Evolutionary conservation across 2,329 filamentous ascomycete species (phyloP), one percentile per base, ranked within the genome.

Genomic region (Huntiella abstrusa): DNA sequence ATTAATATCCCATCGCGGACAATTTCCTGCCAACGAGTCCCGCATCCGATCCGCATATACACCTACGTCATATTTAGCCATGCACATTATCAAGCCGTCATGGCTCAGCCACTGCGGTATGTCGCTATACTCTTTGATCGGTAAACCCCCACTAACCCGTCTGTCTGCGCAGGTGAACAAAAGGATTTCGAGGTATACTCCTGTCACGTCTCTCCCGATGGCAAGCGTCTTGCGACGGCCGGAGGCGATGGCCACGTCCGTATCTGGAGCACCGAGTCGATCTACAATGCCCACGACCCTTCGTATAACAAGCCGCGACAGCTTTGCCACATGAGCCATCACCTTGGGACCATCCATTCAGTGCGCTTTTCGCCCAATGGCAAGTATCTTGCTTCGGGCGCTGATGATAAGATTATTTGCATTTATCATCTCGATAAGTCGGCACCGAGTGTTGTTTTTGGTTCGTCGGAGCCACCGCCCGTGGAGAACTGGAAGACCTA

Each of bases 121-220:
- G 49, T 43, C 12, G 39, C n/a, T 15, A 13, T 28, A n/a, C 34
- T 34, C 15, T 40, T n/a, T 15, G 16, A 8, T 6, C 38, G 16
- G 3, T 17, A 12, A 28, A 17, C 6, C 17, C 17, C 16, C 16
- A 3, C 41, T 43, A 13, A 10, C 28, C 12, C 13, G n/a, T 34
- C 28, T 8, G n/a, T 15, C 17, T 19, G 12, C 17, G 6, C 17
- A 53, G 51, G 88, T 60, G 91, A 98, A 67, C 84, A 93, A 61
- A 96, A 95, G 60, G 87, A 96, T 60, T 93, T 92, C 59, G 91
- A 98, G 64, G 88, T 96, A 54, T 98, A 96, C 67, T 94, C 85
- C 65, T 96, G 88, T 62, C 84, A 96, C 69, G 78, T 98, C 53
- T 98, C 91, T 22, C 84, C 91, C 11, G 91, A 98, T 65, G 91